Evolutionary conservation across 345 rosid genomes (phyloP), one percentile per base, ranked within the genome.

Genomic region (Gossypium sturtianum): DNA sequence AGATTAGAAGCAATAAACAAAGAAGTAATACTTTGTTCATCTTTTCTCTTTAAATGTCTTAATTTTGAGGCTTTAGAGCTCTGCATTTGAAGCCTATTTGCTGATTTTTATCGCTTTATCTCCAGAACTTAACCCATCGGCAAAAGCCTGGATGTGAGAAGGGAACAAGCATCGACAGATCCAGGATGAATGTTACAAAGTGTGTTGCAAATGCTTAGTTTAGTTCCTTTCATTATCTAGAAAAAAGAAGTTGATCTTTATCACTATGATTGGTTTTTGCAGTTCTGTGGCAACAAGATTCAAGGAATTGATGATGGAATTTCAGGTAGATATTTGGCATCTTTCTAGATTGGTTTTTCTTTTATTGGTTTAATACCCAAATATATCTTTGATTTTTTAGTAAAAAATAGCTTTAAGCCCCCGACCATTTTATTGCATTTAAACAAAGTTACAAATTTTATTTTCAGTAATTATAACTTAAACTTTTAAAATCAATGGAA

Each of bases 101-200:
- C 77, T 83, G 48, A 74, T 74, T 71, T 51, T 34, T 56, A 22
- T 34, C 29, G 25, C 77, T 66, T 61, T 20, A 44, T 63, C 74
- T 69, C 69, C 80, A 94, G 98, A 94, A 90, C 82, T 79, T 92
- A 73, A 89, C 85, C 17, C 92, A 89, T 85, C 85, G 97, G 77
- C 85, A 83, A 71, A 94, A 88, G 72, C 91, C 94, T 67, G 98
- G 97, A 53, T 90, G 97, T 74, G 94, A 86, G 20, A 92, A 94
- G 81, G 97, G 98, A 68, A 88, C 93, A 59, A 90, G 91, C 66
- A 83, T 90, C 27, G 98, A 94, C 80, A 83, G 98, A 85, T 89
- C 97, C 51, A 86, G 97, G 84, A 89, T 84, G 87, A 89, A 89
- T 73, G 89, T 93, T 16, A 90, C 97, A 61, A 89, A 87, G 98